Evolutionary conservation across 2,329 filamentous ascomycete species (phyloP).

Genomic region (Fusarium sp.): DNA sequence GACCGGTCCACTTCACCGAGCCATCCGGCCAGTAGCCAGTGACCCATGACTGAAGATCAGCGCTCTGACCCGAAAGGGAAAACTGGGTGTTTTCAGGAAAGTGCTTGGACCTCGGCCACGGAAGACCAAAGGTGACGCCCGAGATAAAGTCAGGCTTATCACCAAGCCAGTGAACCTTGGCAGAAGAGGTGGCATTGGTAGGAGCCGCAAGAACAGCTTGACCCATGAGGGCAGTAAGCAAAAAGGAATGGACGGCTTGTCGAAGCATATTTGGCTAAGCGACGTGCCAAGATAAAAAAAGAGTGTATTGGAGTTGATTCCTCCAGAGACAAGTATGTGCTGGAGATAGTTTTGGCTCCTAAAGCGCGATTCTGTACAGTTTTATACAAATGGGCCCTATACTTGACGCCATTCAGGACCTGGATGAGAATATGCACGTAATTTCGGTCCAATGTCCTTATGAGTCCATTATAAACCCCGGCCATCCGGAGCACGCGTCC

Average conservation of each 20-base stretch:
- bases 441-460: constrained; percentile 35
- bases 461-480: constrained; percentile 8
- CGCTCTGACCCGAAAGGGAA: constrained; percentile 39
- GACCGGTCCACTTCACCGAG: constrained; percentile 71
- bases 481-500: background rate
- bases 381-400: constrained; percentile 14
- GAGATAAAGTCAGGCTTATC: constrained; percentile 49
- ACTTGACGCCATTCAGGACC: constrained; percentile 31
- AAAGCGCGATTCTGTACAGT: background rate
- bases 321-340: background rate
- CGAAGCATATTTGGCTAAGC: constrained; percentile 27
- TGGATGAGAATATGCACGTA: constrained; percentile 33
- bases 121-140: constrained; percentile 59
- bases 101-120: constrained; percentile 57
- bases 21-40: constrained; percentile 71
- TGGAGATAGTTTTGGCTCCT: background rate
- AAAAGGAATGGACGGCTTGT: constrained; percentile 38
- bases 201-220: constrained; percentile 25
- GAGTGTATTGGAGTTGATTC: background rate
- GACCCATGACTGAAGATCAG: constrained; percentile 62
- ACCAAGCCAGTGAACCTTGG: constrained; percentile 55
- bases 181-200: constrained; percentile 36
- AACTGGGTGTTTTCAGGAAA: constrained; percentile 53
- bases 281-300: constrained; percentile 19
- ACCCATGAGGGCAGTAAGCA: constrained; percentile 23